phyloP scores from a whole-genome alignment of 1,284 basidiomycete genomes.

The Pisolithus thermaeus region DNA sequence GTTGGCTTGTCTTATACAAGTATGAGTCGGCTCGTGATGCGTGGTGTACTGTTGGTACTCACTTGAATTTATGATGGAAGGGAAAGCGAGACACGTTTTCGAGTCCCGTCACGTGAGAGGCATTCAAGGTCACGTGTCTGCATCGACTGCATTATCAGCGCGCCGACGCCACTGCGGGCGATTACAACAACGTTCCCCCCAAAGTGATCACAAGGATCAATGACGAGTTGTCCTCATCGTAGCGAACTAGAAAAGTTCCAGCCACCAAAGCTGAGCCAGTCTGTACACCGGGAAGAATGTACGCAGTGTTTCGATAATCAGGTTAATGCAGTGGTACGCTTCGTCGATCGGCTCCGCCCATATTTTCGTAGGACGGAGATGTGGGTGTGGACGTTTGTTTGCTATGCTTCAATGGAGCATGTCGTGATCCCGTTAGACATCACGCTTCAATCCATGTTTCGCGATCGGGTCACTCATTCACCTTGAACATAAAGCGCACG shows the following conservation, averaged over 20 bases:
- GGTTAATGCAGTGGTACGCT: conserved; percentile 39
- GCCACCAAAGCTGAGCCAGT: conserved; percentile 40
- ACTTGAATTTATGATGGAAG: too few species aligned
- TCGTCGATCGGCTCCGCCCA: conserved; percentile 3
- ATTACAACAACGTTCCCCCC: not conserved
- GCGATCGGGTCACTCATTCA: conserved; percentile 71
- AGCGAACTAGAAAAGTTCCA: conserved; percentile 19
- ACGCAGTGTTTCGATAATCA: conserved; percentile 96
- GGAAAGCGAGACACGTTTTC: too few species aligned
- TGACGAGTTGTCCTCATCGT: conserved; percentile 22
- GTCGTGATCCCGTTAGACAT: conserved; percentile 54
- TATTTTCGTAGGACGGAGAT: conserved; percentile 52
- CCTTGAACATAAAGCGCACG: conserved; percentile 78
- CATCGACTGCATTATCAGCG: too few species aligned
- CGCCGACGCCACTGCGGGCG: too few species aligned
- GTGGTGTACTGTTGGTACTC: too few species aligned
- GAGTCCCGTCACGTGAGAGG: not conserved
- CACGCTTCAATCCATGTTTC: conserved; percentile 71
- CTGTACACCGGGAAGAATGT: conserved; percentile 83
- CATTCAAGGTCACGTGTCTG: too few species aligned
- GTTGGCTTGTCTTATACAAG: too few species aligned
- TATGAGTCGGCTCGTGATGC: too few species aligned
- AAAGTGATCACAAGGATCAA: conserved; percentile 5
- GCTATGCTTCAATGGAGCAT: conserved; percentile 91
- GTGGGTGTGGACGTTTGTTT: conserved; percentile 89